phyloP scores from a whole-genome alignment of 108 stramenopile genomes.

The Cyclostephanos tholiformis region DNA sequence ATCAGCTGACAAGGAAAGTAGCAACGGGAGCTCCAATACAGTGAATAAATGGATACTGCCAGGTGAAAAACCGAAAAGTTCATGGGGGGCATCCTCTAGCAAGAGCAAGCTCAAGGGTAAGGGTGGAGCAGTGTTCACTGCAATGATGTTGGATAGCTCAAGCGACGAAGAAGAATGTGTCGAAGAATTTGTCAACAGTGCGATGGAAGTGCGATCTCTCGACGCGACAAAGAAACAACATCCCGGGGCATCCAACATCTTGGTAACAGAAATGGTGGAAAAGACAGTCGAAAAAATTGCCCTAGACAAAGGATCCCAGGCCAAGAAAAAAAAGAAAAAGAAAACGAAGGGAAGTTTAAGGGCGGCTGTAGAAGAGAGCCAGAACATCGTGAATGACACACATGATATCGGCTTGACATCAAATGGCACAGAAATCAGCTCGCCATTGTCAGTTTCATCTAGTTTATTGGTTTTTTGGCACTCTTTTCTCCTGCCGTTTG shows the following conservation, averaged over 20 bases:
- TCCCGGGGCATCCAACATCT: not conserved
- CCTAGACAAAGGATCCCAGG: not conserved
- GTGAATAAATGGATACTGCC: conserved; percentile 52
- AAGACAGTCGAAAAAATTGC: not conserved
- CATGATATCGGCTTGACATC: not conserved
- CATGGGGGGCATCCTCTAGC: conserved; percentile 27
- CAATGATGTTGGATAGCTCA: conserved; percentile 87
- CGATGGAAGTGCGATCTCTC: not conserved
- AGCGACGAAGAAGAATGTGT: conserved; percentile 77
- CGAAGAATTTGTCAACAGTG: not conserved
- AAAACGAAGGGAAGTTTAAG: conserved; percentile 39
- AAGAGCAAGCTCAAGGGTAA: conserved; percentile 46
- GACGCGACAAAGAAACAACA: conserved; percentile 6
- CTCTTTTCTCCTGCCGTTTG: conserved; percentile 21
- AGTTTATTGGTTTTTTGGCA: conserved; percentile 29
- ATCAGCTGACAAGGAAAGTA: conserved; percentile 16
- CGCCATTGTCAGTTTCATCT: conserved; percentile 18
- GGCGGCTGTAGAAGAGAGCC: not conserved
- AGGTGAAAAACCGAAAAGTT: conserved; percentile 35
- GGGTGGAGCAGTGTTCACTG: conserved; percentile 75
- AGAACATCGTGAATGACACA: not conserved
- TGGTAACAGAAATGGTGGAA: conserved; percentile 5
- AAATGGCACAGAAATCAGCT: not conserved
- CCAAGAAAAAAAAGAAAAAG: conserved; percentile 21
- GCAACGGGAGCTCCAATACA: conserved; percentile 6